These are phyloP conservation scores for Fomitopsis schrenkii DNA, from an alignment of 1,284 basidiomycete species.

Conservation along the genomic window DNA sequence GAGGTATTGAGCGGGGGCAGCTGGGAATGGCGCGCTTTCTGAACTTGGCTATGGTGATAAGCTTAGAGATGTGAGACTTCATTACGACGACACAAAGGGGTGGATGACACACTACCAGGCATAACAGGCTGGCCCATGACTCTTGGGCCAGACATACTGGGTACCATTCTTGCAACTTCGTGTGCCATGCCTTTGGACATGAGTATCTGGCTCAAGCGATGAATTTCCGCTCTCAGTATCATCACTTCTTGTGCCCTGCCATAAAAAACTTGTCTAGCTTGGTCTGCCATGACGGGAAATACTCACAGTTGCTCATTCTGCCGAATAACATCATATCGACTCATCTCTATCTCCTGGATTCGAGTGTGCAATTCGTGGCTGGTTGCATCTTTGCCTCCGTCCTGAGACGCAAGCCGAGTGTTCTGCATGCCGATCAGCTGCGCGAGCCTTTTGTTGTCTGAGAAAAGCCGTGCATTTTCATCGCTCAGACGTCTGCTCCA, in stretches of 20 bases:
- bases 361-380: conserved; percentile 11
- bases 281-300: neutral
- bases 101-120: neutral
- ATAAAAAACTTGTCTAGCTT: neutral
- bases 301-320: conserved; percentile 13
- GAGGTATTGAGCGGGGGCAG: conserved; percentile 4
- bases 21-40: conserved; percentile 3
- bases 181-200: neutral
- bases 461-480: conserved; percentile 45
- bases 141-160: neutral
- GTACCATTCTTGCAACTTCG: neutral
- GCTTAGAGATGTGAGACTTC: neutral
- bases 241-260: conserved; percentile 9
- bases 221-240: conserved; percentile 15
- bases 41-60: neutral
- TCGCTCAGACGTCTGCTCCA: conserved; percentile 27
- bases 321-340: conserved; percentile 11
- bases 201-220: conserved; percentile 7
- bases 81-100: neutral
- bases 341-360: conserved; percentile 8
- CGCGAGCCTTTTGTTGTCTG: conserved; percentile 40
- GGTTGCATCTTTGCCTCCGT: conserved; percentile 5
- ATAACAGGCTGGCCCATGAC: neutral
- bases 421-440: conserved; percentile 15
- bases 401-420: conserved; percentile 10